Conservation (phyloP, 192 early-diverging fungal species). For the Cetraspora pellucida region DNA sequence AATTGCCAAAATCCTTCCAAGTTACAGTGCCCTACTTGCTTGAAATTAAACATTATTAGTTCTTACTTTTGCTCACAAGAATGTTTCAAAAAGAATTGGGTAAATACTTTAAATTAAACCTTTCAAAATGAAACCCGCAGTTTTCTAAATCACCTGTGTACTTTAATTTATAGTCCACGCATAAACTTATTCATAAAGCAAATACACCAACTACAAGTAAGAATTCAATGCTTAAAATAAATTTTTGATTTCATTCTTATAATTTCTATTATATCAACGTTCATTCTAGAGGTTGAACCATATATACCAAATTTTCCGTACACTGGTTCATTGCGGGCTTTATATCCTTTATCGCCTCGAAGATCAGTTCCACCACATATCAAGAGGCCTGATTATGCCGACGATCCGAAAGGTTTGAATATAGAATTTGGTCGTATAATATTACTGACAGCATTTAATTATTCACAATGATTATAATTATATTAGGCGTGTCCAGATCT, state of each 20-base stretch:
- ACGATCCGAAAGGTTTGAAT: conserved; percentile 36
- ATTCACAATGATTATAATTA: conserved; percentile 19
- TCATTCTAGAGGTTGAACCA: not conserved
- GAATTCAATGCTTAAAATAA: not conserved
- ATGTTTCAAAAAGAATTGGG: conserved; percentile 79
- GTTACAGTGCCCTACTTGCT: conserved; percentile 82
- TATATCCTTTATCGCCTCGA: conserved; percentile 73
- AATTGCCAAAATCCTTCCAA: conserved; percentile 69
- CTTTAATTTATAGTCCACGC: conserved; percentile 8
- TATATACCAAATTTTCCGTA: conserved; percentile 42
- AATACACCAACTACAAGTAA: not conserved
- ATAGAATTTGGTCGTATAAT: not conserved
- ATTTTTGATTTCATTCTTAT: not conserved
- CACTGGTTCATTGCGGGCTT: conserved; percentile 70
- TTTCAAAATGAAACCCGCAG: not conserved
- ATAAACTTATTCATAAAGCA: conserved; percentile 16
- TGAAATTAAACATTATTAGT: conserved; percentile 64
- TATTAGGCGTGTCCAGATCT: conserved; percentile 68
- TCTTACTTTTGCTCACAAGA: conserved; percentile 80
- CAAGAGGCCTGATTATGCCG: conserved; percentile 72
- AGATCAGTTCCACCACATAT: conserved; percentile 70
- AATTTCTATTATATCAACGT: not conserved
- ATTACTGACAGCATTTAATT: not conserved
- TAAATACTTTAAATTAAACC: conserved; percentile 21
- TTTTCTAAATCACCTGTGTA: not conserved